Evolutionary conservation across 495 filamentous ascomycete genomes (phyloP), one percentile per base, ranked within the genome.

Genomic region (Talaromyces proteolyticus): DNA sequence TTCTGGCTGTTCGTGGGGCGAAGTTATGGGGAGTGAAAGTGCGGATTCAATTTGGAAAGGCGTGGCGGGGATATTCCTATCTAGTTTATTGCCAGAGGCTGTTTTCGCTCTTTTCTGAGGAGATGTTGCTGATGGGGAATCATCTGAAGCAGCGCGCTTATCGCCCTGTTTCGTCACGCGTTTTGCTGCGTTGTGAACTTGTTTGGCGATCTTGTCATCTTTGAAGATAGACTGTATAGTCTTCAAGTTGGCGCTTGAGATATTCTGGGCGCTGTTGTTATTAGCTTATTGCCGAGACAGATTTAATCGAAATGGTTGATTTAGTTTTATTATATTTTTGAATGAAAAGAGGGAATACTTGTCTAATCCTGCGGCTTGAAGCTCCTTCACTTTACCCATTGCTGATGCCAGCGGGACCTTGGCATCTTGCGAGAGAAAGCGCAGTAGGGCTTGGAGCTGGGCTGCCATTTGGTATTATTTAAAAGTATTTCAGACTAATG

Each of bases 351-450:
- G 5, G n/a, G 1, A 18, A 61, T 75, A 86, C 84, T 74, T 86
- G 50, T 69, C 75, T 21, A 91, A 70, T 19, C 76, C 74, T 19
- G 78, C 81, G 16, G 68, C 71, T 53, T 88, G 84, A 17, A 91
- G 73, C 1, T 79, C 74, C 60, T 84, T 84, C 44, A 86, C 69
- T 63, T 84, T 85, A 44, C 71, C 64, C 73, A 91, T 82, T 17
- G 88, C 87, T 23, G 74, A 68, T 52, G 86, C 74, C 55, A 92
- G 79, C 0, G 86, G 80, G 10, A 88, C 60, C 60, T 87, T 91
- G 23, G 79, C 79, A 59, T 85, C 81, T 55, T 86, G 81, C 0
- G 87, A 85, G 24, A 92, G 75, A 45, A 93, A 86, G 42, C 87
- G 85, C 39, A 92, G 70, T n/a, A 92, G 71, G 41, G 80, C 71